Conservation (phyloP, 352 stramenopile species). For the Stramenopiles sp. region DNA sequence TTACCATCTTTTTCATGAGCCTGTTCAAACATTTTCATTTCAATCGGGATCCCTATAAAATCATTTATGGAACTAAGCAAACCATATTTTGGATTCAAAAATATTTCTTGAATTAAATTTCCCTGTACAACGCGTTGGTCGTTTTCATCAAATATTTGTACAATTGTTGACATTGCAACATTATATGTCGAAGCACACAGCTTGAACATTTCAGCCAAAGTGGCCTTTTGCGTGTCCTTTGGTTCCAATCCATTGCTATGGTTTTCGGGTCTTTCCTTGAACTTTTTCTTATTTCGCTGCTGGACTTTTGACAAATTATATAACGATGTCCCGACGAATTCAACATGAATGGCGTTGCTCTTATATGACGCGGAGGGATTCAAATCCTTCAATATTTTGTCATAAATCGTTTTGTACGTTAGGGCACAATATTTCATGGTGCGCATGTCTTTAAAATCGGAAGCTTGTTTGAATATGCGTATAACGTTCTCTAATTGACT, state of each 20-base stretch:
- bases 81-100: neutral
- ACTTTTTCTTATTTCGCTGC: neutral
- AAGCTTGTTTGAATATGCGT: neutral
- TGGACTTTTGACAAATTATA: neutral
- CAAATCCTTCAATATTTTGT: neutral
- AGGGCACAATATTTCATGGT: neutral
- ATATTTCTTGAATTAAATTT: neutral
- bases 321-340: neutral
- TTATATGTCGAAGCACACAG: neutral
- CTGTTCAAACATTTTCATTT: neutral
- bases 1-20: too few relatives aligned
- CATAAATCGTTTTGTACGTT: neutral
- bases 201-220: neutral
- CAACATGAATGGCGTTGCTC: neutral
- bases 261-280: neutral
- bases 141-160: neutral
- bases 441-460: neutral
- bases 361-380: neutral
- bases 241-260: neutral
- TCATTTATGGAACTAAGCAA: neutral
- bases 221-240: neutral
- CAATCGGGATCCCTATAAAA: neutral
- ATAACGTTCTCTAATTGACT: neutral
- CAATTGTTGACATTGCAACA: neutral
- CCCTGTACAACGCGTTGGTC: neutral